A percentile compares a stretch with the other conserved stretches of the same genome.
Conservation (phyloP, 441 rosid species). For the Manihot esculenta region DNA sequence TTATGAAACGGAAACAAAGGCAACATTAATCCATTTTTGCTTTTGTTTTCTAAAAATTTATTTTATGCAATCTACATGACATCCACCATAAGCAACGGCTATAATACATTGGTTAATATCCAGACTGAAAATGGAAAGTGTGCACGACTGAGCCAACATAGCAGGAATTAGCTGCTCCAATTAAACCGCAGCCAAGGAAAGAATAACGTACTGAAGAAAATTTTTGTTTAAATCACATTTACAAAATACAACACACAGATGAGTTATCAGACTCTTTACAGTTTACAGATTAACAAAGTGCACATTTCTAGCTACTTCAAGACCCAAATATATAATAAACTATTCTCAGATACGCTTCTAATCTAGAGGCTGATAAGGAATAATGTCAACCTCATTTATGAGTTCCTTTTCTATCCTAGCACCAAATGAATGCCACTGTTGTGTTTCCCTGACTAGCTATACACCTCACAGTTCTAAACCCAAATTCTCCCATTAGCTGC, state of each 20-base stretch:
- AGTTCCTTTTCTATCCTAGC: slow-evolving; percentile 24
- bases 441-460: slow-evolving; percentile 29
- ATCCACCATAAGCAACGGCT: no score
- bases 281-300: slow-evolving; percentile 25
- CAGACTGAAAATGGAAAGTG: no score
- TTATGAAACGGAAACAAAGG: no score
- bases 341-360: slow-evolving; percentile 27
- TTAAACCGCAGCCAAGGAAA: not conserved
- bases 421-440: slow-evolving; percentile 16
- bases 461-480: slow-evolving; percentile 18
- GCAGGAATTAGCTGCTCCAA: not conserved
- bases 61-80: no score
- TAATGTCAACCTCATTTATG: not conserved
- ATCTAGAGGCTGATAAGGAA: slow-evolving; percentile 29
- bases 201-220: slow-evolving; percentile 2
- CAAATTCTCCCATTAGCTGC: slow-evolving; percentile 12
- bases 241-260: slow-evolving; percentile 24
- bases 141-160: not conserved
- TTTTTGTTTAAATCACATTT: slow-evolving; percentile 30
- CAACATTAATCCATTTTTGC: no score
- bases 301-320: slow-evolving; percentile 28
- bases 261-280: slow-evolving; percentile 26
- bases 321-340: slow-evolving; percentile 21
- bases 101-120: no score
- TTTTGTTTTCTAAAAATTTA: no score